A percentile compares a stretch with the other conserved stretches of the same genome.
These are phyloP conservation scores for Entomortierella chlamydospora DNA, from an alignment of 192 early-diverging fungal genomes.

Conservation along the genomic window DNA sequence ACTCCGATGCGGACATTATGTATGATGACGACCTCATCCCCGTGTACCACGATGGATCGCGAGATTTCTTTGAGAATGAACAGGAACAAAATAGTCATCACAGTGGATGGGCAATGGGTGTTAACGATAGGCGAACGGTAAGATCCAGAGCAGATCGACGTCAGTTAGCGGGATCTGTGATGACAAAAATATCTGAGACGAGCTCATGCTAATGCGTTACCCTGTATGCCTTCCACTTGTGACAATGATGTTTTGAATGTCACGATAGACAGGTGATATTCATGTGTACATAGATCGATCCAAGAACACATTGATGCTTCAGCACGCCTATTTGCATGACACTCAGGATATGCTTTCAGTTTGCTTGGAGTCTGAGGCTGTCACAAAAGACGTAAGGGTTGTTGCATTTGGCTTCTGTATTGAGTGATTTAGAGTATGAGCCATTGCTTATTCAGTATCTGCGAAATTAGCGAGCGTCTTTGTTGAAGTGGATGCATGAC, in stretches of 20 bases:
- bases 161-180: no score
- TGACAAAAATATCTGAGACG: neutral
- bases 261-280: slow-evolving; percentile 39
- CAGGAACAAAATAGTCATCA: neutral
- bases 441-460: no score
- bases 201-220: neutral
- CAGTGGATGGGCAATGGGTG: slow-evolving; percentile 8
- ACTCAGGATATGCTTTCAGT: slow-evolving; percentile 31
- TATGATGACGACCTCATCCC: neutral
- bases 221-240: neutral
- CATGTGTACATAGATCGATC: slow-evolving; percentile 18
- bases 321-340: slow-evolving; percentile 36
- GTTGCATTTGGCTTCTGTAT: no score
- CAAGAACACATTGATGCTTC: slow-evolving; percentile 33
- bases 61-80: neutral
- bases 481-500: slow-evolving; percentile 45
- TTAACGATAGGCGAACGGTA: slow-evolving; percentile 8
- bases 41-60: neutral
- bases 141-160: neutral
- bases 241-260: neutral
- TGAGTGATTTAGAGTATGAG: no score
- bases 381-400: slow-evolving; percentile 36
- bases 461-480: slow-evolving; percentile 20
- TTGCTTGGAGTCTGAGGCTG: slow-evolving; percentile 19
- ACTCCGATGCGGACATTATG: neutral